These are phyloP conservation scores for Sarocladiaceae sp. DNA, from an alignment of 2,329 filamentous ascomycete genomes.

Conservation along the genomic window DNA sequence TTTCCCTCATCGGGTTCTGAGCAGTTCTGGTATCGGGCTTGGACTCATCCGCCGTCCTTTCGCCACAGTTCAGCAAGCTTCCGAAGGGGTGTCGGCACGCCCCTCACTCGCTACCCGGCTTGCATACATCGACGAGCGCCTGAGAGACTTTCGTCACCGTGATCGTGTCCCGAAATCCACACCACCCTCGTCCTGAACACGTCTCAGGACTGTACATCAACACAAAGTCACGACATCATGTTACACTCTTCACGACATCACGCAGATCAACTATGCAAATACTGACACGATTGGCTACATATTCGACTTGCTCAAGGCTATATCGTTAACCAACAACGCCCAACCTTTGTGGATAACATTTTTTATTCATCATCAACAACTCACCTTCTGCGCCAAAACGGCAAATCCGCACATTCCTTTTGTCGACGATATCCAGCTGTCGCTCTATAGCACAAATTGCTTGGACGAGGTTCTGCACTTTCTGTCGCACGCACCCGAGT, in stretches of 20 bases:
- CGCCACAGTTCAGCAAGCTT: constrained; percentile 51
- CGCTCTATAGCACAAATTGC: not conserved
- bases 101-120: constrained; percentile 46
- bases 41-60: constrained; percentile 46
- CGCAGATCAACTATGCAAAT: constrained; percentile 11
- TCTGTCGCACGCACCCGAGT: not conserved
- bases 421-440: not conserved
- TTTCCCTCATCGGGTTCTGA: constrained; percentile 54
- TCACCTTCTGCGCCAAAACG: constrained; percentile 4
- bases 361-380: constrained; percentile 3
- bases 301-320: not conserved
- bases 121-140: constrained; percentile 54
- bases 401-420: not conserved
- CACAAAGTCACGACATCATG: constrained; percentile 10
- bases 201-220: not conserved
- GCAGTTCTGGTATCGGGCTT: constrained; percentile 40
- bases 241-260: constrained; percentile 21
- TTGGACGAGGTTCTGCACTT: not conserved
- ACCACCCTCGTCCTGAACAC: constrained; percentile 42
- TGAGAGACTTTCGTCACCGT: constrained; percentile 49
- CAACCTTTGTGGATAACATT: not conserved
- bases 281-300: constrained; percentile 1
- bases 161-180: constrained; percentile 38
- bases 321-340: not conserved
- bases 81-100: constrained; percentile 25